Base-by-base conservation (phyloP, 805 yeast species). In the Cyberlindnera subsufficiens region DNA sequence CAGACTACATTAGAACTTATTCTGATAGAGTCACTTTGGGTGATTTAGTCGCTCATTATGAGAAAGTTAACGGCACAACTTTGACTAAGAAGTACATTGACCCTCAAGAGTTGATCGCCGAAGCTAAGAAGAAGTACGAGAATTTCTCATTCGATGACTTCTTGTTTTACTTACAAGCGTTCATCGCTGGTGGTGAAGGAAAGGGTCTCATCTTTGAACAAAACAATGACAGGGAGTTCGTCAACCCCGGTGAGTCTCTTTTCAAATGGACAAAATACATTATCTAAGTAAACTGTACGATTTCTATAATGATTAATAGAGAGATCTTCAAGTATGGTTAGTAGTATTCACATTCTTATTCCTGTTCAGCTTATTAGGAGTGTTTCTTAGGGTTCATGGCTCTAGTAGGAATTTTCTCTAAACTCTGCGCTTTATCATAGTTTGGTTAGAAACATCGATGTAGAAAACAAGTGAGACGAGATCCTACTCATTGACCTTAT, bases 231-330 rank as follows among this genome's bases (percentile, higher is more conserved):
- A 60, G 65, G 39, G 78, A 74, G 52, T 47, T 69, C 20, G 59
- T 74, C 43, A 74, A 74, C 55, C 77, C 78, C 4, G 59, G 56
- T 30, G 72, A 71, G 54, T 56, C 64, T 2, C 43, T 65, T 30
- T 73, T 70, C 67, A 70, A 65, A 46, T 73, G 76, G 75, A 57
- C 61, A 22, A 65, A 61, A 43, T 68, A 45, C 35, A 22, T 29
- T 13, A 39, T 45, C 35, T 51, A 31, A 43, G 15, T 27, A 14
- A n/a, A n/a, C n/a, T n/a, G n/a, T n/a, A n/a, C n/a, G n/a, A n/a
- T n/a, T n/a, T n/a, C n/a, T n/a, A n/a, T n/a, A n/a, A n/a, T n/a
- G n/a, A n/a, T n/a, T n/a, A n/a, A n/a, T n/a, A n/a, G n/a, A n/a
- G n/a, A n/a, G n/a, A n/a, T n/a, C n/a, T n/a, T n/a, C n/a, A n/a